Base-by-base conservation (phyloP, 179 eudicot species). In the Silene noctiflora region DNA sequence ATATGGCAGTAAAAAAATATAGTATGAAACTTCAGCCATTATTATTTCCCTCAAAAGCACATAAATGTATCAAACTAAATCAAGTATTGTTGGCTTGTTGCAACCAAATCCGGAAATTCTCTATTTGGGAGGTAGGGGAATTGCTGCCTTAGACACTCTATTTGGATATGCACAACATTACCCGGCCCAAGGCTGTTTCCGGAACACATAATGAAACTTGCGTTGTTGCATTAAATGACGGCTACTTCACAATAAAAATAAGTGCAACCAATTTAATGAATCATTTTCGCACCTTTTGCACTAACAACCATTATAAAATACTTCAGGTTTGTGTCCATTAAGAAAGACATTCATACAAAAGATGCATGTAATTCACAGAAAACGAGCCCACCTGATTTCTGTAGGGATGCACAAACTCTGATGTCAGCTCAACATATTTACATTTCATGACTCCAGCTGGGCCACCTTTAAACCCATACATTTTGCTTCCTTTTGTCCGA, bases 361-460 rank as follows among this genome's bases (percentile, higher is more conserved):
- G 22, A 66, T 31, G 22, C 69, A 42, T 10, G n/a, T n/a, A 2
- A 39, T 42, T 66, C 33, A 17, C 20, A 44, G 11, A 56, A 68
- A 68, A n/a, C 51, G 5, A 66, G 10, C 59, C 74, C 10, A 91
- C 98, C 94, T 94, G 98, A 81, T 94, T 94, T 85, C 98, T 92
- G 86, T 92, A 94, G 17, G 98, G 97, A 75, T 92, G 88, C 64
- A 94, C 93, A 78, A 76, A 92, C 76, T 94, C 97, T 20, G 91
- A 77, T 75, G 87, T 88, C 80, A 94, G 79, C 65, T 86, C 88
- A 59, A 89, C 87, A 80, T 92, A 94, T 76, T 90, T 92, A 83
- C 91, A 76, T 67, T 91, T 89, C 98, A 94, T 94, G 81, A 94
- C 85, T 33, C 98, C 97, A 75, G 97, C 97, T 20, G 98, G 98